Base-by-base conservation (phyloP, 2,329 filamentous ascomycete species). In the Bipolaris sorokiniana region DNA sequence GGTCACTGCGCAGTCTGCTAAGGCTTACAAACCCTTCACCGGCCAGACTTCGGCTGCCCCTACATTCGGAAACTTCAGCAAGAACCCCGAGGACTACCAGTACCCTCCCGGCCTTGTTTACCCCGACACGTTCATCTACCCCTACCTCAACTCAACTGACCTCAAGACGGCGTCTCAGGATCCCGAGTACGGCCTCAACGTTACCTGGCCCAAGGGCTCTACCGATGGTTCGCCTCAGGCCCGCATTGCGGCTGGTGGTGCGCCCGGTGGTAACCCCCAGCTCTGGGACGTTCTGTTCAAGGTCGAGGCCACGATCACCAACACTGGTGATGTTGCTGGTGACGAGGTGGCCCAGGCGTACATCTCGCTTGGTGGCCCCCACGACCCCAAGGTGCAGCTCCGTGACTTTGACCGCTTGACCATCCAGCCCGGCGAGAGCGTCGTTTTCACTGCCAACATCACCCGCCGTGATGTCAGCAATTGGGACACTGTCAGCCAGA, bases 391-490 rank as follows among this genome's bases (percentile, higher is more conserved):
- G 54, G 78, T 84, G 40, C 83, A 84, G 2, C 86, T 98, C 13
- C 88, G 94, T 59, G 88, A 88, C 42, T 98, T 97, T 69, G 90
- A 96, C 56, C 86, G 91, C 45, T 76, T 97, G 56, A 83, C 81
- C 48, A 87, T 97, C 61, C 81, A 84, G 3, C 84, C 91, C 0
- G 91, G 91, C n/a, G 75, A 86, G 75, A 86, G 83, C 49, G 82
- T 80, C 3, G 85, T 82, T 1, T 96, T 95, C 80, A 81, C 76
- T 0, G 87, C 86, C 0, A 83, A 87, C 15, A 77, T 97, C 53
- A 92, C 88, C 5, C 84, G 93, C 37, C 87, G 92, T 54, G 94
- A 97, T 71, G 66, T 97, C 54, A 92, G 89, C 73, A 95, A 92
- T 79, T 97, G 94, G 93, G 91, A 97, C 65, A 80, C 85, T 0